phyloP scores from a whole-genome alignment of 2,329 filamentous ascomycete genomes.

The Sporothrix globosa region DNA sequence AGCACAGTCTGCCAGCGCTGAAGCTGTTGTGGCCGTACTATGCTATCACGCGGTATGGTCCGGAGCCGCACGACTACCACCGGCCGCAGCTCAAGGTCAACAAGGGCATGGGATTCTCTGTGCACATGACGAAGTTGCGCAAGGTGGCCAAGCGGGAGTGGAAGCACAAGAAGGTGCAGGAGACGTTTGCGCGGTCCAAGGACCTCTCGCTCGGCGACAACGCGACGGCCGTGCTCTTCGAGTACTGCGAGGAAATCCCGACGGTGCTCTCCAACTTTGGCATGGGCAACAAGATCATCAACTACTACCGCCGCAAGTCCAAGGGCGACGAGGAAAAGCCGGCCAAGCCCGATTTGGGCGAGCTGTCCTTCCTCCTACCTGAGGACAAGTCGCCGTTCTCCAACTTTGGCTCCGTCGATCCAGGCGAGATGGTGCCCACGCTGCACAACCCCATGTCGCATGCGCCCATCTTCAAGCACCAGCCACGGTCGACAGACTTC shows the following conservation, averaged over 20 bases:
- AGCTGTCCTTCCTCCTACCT: conserved; percentile 82
- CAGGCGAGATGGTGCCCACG: conserved; percentile 86
- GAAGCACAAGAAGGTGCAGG: conserved; percentile 75
- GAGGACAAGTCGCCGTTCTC: conserved; percentile 97
- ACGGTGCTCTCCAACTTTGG: conserved; percentile 93
- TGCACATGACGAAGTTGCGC: conserved; percentile 70
- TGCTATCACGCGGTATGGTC: conserved; percentile 77
- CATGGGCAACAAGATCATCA: conserved; percentile 95
- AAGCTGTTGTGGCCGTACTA: conserved; percentile 97
- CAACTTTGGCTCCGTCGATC: conserved; percentile 89
- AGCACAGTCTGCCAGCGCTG: conserved; percentile 89
- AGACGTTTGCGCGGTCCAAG: conserved; percentile 77
- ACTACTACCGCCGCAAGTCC: conserved; percentile 90
- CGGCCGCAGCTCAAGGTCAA: conserved; percentile 76
- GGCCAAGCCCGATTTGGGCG: conserved; percentile 82
- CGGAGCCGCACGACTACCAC: conserved; percentile 74
- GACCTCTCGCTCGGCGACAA: conserved; percentile 89
- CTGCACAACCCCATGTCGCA: conserved; percentile 95
- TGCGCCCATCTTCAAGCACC: conserved; percentile 89
- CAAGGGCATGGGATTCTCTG: conserved; percentile 65
- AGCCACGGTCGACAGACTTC: conserved; percentile 78
- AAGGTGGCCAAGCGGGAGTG: conserved; percentile 77
- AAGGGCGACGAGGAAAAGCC: conserved; percentile 72
- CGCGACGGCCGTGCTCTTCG: conserved; percentile 81
- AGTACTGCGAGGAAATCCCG: conserved; percentile 94